A percentile compares a stretch with the other conserved stretches of the same genome.
Conservation (phyloP, 345 rosid genomes). For the Populus deltoides region DNA sequence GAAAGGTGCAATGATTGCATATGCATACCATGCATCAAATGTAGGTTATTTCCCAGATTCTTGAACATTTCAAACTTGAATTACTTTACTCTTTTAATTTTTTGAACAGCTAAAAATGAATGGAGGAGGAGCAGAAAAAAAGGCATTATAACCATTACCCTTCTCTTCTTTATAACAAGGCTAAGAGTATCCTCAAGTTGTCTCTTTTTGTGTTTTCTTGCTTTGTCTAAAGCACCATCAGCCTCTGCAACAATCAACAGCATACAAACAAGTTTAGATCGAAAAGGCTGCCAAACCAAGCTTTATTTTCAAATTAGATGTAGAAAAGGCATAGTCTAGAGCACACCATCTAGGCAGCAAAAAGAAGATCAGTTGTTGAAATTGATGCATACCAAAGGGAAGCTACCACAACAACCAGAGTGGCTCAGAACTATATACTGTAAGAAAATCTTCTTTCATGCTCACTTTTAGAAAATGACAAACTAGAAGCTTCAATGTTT, state of each 20-base stretch:
- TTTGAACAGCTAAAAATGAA: neutral
- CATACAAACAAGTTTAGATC: constrained; percentile 13
- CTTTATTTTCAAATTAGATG: constrained; percentile 4
- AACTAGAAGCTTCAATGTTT: neutral
- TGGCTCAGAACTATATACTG: neutral
- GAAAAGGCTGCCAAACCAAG: constrained; percentile 6
- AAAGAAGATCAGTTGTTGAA: neutral
- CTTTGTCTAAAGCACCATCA: constrained; percentile 99
- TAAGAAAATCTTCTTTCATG: neutral
- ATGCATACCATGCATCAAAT: neutral
- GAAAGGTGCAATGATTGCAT: neutral
- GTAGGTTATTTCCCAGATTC: neutral
- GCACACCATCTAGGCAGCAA: neutral
- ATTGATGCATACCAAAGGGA: neutral
- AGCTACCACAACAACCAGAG: neutral
- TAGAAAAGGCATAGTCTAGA: neutral
- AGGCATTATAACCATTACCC: constrained; percentile 42
- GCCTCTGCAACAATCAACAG: constrained; percentile 63
- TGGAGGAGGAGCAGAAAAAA: neutral
- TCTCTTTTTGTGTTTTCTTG: constrained; percentile 97
- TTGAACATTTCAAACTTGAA: constrained; percentile 2
- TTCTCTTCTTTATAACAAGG: constrained; percentile 87
- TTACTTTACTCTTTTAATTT: neutral
- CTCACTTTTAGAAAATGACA: neutral
- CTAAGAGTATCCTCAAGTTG: constrained; percentile 96